phyloP scores from a whole-genome alignment of 2,329 filamentous ascomycete genomes.

The Xylaria sp. region DNA sequence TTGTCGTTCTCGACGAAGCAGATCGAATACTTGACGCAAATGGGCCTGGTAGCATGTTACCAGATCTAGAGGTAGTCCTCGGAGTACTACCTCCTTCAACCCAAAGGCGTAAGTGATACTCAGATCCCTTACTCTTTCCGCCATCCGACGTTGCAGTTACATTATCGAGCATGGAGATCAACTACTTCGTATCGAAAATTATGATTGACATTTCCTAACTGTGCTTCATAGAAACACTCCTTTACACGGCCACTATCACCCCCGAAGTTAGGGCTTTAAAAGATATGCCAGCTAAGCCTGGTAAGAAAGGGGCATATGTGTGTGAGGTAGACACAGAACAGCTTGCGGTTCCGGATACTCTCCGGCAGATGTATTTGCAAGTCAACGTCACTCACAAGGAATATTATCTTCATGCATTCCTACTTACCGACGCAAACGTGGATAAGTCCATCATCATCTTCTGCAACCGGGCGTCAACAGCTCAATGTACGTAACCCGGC shows the following conservation, averaged over 20 bases:
- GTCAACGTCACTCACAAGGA: slow-evolving; percentile 87
- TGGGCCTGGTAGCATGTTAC: slow-evolving; percentile 87
- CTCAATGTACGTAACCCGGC: slow-evolving; percentile 63
- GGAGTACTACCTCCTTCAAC: slow-evolving; percentile 80
- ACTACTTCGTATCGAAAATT: not conserved
- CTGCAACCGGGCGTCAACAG: slow-evolving; percentile 90
- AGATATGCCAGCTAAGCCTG: slow-evolving; percentile 74
- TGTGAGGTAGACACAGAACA: slow-evolving; percentile 85
- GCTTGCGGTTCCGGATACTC: slow-evolving; percentile 81
- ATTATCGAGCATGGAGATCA: not conserved
- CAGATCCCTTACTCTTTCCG: slow-evolving; percentile 1
- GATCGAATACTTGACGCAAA: slow-evolving; percentile 84
- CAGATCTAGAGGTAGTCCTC: slow-evolving; percentile 90
- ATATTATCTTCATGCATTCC: slow-evolving; percentile 90
- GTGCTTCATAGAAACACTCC: slow-evolving; percentile 71
- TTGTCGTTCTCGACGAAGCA: slow-evolving; percentile 95
- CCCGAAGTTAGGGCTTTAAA: slow-evolving; percentile 90
- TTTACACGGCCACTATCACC: slow-evolving; percentile 97
- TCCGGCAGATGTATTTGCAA: slow-evolving; percentile 87
- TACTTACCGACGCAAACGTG: slow-evolving; percentile 80
- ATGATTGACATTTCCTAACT: slow-evolving; percentile 14
- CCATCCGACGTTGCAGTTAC: not conserved
- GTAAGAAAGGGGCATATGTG: slow-evolving; percentile 83
- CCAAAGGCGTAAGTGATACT: slow-evolving; percentile 65
- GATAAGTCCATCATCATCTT: slow-evolving; percentile 89